Conservation (phyloP, 148 eudicot species). For the Linanthus parryae region DNA sequence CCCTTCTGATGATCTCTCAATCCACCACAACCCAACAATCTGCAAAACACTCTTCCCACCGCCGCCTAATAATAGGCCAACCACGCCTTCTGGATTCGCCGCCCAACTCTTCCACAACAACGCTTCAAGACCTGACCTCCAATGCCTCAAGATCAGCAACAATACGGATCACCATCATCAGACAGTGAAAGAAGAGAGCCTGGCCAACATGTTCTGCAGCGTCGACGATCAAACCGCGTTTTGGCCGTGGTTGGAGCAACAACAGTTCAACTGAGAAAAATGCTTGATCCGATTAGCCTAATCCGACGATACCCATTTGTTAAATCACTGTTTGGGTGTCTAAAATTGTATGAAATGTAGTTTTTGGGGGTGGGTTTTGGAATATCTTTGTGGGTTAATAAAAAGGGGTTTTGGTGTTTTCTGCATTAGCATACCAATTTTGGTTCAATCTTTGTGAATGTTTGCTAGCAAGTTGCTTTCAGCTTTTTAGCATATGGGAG, state of each 20-base stretch:
- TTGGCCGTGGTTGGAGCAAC: conserved; percentile 97
- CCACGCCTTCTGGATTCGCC: conserved; percentile 23
- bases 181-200: conserved; percentile 65
- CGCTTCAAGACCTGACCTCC: conserved; percentile 33
- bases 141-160: too few species aligned
- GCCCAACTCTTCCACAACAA: conserved; percentile 48
- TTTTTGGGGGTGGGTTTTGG: conserved; percentile 11
- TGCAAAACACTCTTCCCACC: conserved; percentile 53
- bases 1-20: conserved; percentile 42
- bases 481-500: conserved; percentile 6
- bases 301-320: neutral
- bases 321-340: conserved; percentile 14
- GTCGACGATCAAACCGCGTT: conserved; percentile 78
- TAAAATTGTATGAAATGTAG: conserved; percentile 27
- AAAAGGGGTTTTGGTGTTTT: neutral
- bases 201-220: conserved; percentile 66
- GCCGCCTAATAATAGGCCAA: conserved; percentile 47
- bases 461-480: neutral
- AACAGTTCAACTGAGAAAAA: conserved; percentile 46
- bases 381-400: conserved; percentile 5
- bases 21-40: conserved; percentile 25
- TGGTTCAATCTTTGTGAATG: too few species aligned
- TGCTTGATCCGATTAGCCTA: neutral
- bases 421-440: too few species aligned
- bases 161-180: conserved; percentile 26